Base-by-base conservation (phyloP, 306 rosid genomes). In the Macrotyloma uniflorum region DNA sequence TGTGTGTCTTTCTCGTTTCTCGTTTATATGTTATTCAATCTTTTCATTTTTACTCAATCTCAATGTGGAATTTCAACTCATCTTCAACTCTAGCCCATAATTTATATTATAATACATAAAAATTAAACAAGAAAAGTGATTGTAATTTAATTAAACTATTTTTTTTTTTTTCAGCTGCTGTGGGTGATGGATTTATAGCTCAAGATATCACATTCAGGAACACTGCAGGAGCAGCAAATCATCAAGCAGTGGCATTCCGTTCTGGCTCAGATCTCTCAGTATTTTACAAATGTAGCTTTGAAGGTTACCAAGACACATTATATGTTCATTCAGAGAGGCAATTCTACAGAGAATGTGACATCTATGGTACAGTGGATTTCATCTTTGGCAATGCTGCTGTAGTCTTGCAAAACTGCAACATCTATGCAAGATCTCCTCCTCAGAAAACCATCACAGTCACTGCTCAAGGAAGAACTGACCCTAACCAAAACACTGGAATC, bases 181-280 rank as follows among this genome's bases (percentile, higher is more conserved):
- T 67, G 5, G 97, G 97, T 40, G 93, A 93, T 74, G 86, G 88
- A 33, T 93, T 93, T 45, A 91, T 93, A 47, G 98, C 87, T 8
- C 88, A 85, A 36, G 97, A 80, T 80, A 91, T 93, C 15, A 93
- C 98, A 55, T 82, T 93, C 35, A 76, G 90, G 79, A 93, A 93
- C 88, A 91, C 98, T 0, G 97, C 98, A 36, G 97, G 98, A 43
- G 84, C 90, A 6, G 55, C 87, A 62, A 93, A 87, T 18, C 89
- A 90, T 36, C 98, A 93, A 75, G 97, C 97, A 0, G 97, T 93
- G 80, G 98, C 98, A 18, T 59, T 93, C 1, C 92, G 98, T 6
- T 93, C 97, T 0, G 92, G 93, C 16, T 93, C 98, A 3, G 98
- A 93, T 51, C 83, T 88, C 11, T 91, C 97, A 5, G 98, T 91